Conservation (phyloP, 2,329 filamentous ascomycete species). For the Scedosporium apiospermum region DNA sequence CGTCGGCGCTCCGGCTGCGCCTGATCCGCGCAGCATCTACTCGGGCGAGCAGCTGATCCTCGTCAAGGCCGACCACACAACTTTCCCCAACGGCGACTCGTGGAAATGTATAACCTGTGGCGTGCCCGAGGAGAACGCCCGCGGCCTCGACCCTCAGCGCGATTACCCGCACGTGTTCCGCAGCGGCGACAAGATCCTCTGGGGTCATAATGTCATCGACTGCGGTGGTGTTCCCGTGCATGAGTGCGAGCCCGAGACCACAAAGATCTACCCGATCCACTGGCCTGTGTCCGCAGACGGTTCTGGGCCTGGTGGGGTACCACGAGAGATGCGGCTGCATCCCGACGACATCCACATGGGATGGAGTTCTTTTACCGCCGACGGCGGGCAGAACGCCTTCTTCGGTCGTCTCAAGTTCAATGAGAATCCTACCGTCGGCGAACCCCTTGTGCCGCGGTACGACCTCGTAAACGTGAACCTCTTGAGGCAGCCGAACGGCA, state of each 20-base stretch:
- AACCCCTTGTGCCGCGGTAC: conserved; percentile 22
- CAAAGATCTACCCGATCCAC: conserved; percentile 29
- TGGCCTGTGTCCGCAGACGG: conserved; percentile 24
- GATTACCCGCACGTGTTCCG: conserved; percentile 34
- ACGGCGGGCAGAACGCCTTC: conserved; percentile 19
- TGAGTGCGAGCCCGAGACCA: conserved; percentile 24
- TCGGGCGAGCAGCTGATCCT: conserved; percentile 30
- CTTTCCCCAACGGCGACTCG: conserved; percentile 31
- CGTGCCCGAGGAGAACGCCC: conserved; percentile 22
- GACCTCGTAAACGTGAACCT: conserved; percentile 28
- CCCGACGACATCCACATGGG: conserved; percentile 33
- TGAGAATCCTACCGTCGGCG: conserved; percentile 18
- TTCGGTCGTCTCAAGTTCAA: conserved; percentile 32
- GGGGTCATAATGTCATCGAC: conserved; percentile 24
- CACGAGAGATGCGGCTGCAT: conserved; percentile 34
- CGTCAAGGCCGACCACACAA: conserved; percentile 29
- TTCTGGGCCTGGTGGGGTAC: conserved; percentile 16
- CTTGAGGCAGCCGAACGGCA: conserved; percentile 17
- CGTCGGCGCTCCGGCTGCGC: conserved; percentile 28
- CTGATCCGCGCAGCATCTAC: conserved; percentile 30
- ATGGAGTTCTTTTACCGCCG: conserved; percentile 26
- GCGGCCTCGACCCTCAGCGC: conserved; percentile 11
- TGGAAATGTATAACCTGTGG: conserved; percentile 40
- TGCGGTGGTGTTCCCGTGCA: conserved; percentile 23
- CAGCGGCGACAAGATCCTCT: conserved; percentile 25